Evolutionary conservation across 2,329 filamentous ascomycete species (phyloP), one percentile per base, ranked within the genome.

Genomic region (Fusarium mundagurra): DNA sequence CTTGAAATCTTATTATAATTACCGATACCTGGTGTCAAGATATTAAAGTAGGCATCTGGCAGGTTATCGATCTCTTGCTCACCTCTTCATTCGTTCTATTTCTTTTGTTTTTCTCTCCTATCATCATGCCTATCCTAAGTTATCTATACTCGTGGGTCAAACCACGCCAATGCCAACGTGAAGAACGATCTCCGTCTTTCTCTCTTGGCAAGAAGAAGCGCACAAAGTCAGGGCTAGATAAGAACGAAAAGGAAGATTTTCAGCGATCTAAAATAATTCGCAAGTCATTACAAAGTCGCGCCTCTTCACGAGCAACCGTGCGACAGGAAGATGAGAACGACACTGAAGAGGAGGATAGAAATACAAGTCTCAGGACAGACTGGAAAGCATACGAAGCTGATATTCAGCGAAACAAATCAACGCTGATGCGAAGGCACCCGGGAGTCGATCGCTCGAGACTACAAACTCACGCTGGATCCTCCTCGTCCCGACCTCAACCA

Each of bases 301-400:
- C 76, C 8, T 78, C 80, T 18, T 78, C 77, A 29, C 48, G 60
- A 41, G 67, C 71, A 34, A 72, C 69, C 17, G 64, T 53, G 41
- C 64, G 69, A 34, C 50, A 38, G 22, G 62, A 64, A 14, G 71
- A 73, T 22, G 53, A 48, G n/a, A 55, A 69, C n/a, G 72, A 72
- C 34, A 73, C 72, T 10, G 69, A 70, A 65, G 44, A 78, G 62
- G 76, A 77, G 31, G 72, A 77, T 20, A 43, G 44, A 34, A 61
- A 51, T 44, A 63, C 69, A 20, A 71, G 64, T 16, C 65, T 82
- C 4, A 78, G 74, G 39, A 78, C 76, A 5, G 81, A 84, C 41
- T 84, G 81, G 81, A 86, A 85, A 69, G 81, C 81, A 33, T 82
- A 81, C 71, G 84, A 86, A 72, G 83, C 84, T 6, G 76, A 77